Conservation (phyloP, 75 land plant genomes). For the Picea glauca region DNA sequence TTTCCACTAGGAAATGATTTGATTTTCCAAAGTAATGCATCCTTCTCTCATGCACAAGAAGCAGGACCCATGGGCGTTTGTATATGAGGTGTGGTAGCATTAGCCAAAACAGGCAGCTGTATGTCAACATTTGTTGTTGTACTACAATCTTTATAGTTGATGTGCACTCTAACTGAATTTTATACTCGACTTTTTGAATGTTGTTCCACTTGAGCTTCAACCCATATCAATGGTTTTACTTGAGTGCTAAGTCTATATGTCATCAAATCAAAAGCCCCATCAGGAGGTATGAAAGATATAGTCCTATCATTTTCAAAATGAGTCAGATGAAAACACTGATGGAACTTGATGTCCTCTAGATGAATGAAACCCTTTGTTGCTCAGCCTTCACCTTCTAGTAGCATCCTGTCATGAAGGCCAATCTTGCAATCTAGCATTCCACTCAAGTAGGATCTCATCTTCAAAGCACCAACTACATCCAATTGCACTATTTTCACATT, state of each 20-base stretch:
- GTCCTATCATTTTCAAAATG: slow-evolving; percentile 97
- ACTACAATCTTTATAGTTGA: slow-evolving; percentile 94
- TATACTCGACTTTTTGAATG: slow-evolving; percentile 93
- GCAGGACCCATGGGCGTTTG: slow-evolving; percentile 94
- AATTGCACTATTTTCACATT: slow-evolving; percentile 95
- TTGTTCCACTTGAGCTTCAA: slow-evolving; percentile 90
- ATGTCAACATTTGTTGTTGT: no score
- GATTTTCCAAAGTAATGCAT: slow-evolving; percentile 87
- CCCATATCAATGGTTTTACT: slow-evolving; percentile 94
- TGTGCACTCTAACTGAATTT: slow-evolving; percentile 80
- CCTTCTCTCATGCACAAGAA: slow-evolving; percentile 87
- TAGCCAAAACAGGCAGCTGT: slow-evolving; percentile 78
- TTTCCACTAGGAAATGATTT: slow-evolving; percentile 98
- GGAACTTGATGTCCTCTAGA: slow-evolving; percentile 93
- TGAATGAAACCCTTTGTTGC: slow-evolving; percentile 90
- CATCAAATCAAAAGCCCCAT: slow-evolving; percentile 97
- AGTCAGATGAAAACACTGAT: slow-evolving; percentile 93
- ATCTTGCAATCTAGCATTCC: slow-evolving; percentile 98
- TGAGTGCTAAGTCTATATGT: slow-evolving; percentile 93
- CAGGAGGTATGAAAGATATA: slow-evolving; percentile 95
- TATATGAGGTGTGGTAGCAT: slow-evolving; percentile 84
- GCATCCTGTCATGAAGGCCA: slow-evolving; percentile 88
- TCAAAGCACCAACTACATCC: slow-evolving; percentile 99
- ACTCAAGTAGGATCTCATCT: slow-evolving; percentile 98
- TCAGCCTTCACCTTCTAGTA: slow-evolving; percentile 93